Evolutionary conservation across 75 land plant species (phyloP).

Genomic region (Pinus taeda): DNA sequence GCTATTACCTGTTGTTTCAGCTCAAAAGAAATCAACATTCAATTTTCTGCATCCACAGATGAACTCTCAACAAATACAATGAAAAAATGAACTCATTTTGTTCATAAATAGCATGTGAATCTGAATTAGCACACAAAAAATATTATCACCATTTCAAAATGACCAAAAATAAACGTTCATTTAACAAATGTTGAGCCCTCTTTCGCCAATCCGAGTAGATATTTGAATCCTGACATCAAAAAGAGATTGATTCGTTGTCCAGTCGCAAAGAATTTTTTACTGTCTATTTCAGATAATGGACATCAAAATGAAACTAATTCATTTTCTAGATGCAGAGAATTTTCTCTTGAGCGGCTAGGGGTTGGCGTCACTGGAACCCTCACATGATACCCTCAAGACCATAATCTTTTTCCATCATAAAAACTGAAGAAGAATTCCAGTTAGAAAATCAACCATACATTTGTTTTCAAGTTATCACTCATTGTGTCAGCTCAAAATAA

Average conservation of each 20-base stretch:
- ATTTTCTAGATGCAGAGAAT: too few relatives aligned
- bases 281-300: too few relatives aligned
- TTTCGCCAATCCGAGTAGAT: too few relatives aligned
- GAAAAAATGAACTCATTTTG: not conserved
- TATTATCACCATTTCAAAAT: not conserved
- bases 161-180: not conserved
- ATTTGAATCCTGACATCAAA: too few relatives aligned
- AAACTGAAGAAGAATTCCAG: not conserved
- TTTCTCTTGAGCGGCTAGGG: too few relatives aligned
- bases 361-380: too few relatives aligned
- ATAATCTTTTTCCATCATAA: not conserved
- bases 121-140: too few relatives aligned
- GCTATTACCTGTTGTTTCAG: not conserved
- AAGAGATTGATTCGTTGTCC: too few relatives aligned
- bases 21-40: too few relatives aligned
- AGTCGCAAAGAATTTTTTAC: too few relatives aligned
- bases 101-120: not conserved
- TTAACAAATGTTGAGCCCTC: not conserved
- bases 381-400: not conserved
- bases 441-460: constrained; percentile 1
- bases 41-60: not conserved
- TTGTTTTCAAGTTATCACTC: not conserved
- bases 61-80: not conserved
- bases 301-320: too few relatives aligned
- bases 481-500: too few relatives aligned